phyloP scores from a whole-genome alignment of 1,139 yeast species.

The Geotrichum restrictum region DNA sequence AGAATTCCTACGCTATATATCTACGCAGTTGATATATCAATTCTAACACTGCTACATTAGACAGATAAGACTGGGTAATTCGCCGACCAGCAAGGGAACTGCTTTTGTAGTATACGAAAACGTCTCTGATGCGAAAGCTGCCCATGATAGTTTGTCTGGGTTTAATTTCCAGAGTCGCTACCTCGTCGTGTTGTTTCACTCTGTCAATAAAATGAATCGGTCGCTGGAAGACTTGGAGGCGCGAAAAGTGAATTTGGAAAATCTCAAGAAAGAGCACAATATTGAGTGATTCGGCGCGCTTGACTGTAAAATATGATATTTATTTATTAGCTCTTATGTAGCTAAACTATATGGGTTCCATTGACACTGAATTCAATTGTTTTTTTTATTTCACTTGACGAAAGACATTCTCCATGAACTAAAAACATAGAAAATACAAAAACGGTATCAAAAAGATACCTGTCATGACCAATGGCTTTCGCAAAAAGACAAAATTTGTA shows the following conservation, averaged over 20 bases:
- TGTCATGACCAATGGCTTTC: conserved; percentile 66
- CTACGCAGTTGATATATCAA: neutral
- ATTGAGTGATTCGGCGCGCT: conserved; percentile 24
- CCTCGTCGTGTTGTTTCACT: conserved; percentile 49
- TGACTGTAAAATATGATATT: neutral
- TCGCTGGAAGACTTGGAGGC: conserved; percentile 30
- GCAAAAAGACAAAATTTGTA: conserved; percentile 49
- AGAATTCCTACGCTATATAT: conserved; percentile 20
- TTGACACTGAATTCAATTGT: neutral
- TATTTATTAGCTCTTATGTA: conserved; percentile 4
- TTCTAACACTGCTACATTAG: conserved; percentile 18
- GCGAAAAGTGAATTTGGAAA: conserved; percentile 30
- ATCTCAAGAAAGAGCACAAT: conserved; percentile 30
- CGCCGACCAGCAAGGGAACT: conserved; percentile 48
- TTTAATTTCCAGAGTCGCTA: conserved; percentile 59
- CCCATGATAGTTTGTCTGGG: conserved; percentile 55
- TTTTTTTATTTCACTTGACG: too few species aligned
- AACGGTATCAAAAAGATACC: conserved; percentile 60
- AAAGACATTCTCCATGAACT: conserved; percentile 44
- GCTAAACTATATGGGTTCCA: neutral
- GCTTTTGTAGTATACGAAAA: conserved; percentile 57
- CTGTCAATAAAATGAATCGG: conserved; percentile 40
- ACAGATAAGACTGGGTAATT: conserved; percentile 52
- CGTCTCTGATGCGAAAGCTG: conserved; percentile 47
- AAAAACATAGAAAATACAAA: conserved; percentile 59